These are phyloP conservation scores for Lachnum nothofagi DNA, from an alignment of 2,329 filamentous ascomycete genomes.

Conservation along the genomic window DNA sequence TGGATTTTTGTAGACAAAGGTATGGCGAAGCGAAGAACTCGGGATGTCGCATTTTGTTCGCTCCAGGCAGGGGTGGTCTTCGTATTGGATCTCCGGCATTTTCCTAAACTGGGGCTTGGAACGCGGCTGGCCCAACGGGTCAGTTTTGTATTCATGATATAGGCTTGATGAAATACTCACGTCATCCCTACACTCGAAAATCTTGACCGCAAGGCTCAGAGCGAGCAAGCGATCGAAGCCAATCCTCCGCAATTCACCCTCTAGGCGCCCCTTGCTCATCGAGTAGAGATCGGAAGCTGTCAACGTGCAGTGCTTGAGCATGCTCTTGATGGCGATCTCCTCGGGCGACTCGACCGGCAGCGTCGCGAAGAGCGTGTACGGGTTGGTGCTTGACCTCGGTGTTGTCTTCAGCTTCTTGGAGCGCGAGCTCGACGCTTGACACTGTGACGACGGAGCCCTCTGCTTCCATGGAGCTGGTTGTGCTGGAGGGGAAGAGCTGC, in stretches of 20 bases:
- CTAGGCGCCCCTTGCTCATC: background rate
- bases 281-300: background rate
- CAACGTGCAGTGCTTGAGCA: background rate
- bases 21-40: background rate
- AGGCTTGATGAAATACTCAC: background rate
- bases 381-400: background rate
- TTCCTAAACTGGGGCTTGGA: background rate
- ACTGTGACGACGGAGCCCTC: too few species aligned
- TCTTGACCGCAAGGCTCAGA: background rate
- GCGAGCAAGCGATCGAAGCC: background rate
- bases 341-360: background rate
- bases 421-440: too few species aligned
- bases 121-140: background rate
- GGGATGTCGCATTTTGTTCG: background rate
- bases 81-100: too few species aligned
- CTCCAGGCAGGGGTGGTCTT: too few species aligned
- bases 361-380: background rate
- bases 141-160: too few species aligned
- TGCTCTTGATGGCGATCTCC: background rate
- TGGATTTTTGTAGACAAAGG: background rate
- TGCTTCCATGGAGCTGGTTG: too few species aligned
- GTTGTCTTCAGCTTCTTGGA: background rate
- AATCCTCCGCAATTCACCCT: background rate
- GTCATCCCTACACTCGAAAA: background rate
- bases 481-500: too few species aligned